Conservation (phyloP, 495 filamentous ascomycete species). For the Tuber brumale region DNA sequence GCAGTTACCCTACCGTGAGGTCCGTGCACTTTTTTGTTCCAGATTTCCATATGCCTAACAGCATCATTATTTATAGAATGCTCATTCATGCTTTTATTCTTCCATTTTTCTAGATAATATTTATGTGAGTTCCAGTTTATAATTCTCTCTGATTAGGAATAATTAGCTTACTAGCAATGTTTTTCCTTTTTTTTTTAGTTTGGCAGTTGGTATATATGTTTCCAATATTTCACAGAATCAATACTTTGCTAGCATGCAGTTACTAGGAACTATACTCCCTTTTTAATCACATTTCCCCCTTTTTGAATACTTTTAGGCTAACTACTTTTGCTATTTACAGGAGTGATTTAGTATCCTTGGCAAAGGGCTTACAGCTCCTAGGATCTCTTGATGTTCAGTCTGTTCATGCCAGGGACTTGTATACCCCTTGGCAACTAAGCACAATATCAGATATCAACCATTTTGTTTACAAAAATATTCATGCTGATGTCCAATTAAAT, state of each 20-base stretch:
- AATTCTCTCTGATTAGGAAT: neutral
- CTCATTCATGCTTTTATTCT: neutral
- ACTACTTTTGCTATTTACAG: too few species aligned
- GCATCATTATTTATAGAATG: conserved; percentile 9
- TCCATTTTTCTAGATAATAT: neutral
- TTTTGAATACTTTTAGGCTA: neutral
- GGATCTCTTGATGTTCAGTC: too few species aligned
- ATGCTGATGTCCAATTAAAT: too few species aligned
- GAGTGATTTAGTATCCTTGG: too few species aligned
- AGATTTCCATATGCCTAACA: too few species aligned
- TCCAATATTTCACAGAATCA: neutral
- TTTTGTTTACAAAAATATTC: too few species aligned
- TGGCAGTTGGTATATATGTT: neutral
- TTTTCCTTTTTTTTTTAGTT: neutral
- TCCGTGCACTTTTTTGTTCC: too few species aligned
- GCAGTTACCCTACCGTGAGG: too few species aligned
- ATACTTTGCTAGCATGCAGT: neutral
- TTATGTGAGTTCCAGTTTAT: neutral
- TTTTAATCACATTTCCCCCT: neutral
- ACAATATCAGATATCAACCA: too few species aligned
- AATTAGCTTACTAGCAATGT: neutral
- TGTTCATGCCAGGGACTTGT: too few species aligned
- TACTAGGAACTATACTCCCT: neutral
- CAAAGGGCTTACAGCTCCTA: too few species aligned
- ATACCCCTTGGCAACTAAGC: too few species aligned